These are phyloP conservation scores for Saccharum spontaneum DNA, from an alignment of 176 grass and related monocot species.

Conservation along the genomic window DNA sequence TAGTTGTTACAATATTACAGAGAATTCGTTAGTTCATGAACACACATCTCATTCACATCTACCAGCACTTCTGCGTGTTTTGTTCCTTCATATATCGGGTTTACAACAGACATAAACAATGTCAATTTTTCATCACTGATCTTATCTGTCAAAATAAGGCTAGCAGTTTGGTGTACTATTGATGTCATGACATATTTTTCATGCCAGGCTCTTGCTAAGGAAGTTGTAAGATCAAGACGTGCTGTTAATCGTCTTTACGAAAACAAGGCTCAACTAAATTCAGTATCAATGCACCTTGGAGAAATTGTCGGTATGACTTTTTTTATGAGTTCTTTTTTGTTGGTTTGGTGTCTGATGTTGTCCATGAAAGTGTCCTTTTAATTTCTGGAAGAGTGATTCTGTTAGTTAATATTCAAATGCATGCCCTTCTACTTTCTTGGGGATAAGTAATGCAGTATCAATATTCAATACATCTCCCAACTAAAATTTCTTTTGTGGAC, in stretches of 20 bases:
- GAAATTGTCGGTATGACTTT: conserved; percentile 71
- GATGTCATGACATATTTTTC: background rate
- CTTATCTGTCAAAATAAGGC: background rate
- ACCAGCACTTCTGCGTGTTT: background rate
- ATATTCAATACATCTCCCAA: background rate
- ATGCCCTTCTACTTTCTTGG: background rate
- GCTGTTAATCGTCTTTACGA: conserved; percentile 95
- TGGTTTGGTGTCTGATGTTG: background rate
- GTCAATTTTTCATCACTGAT: background rate
- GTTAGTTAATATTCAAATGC: background rate
- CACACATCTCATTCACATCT: background rate
- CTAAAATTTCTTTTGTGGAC: conserved; percentile 5
- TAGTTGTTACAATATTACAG: background rate
- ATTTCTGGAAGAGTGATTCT: conserved; percentile 7
- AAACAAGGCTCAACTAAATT: conserved; percentile 96
- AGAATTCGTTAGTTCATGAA: background rate
- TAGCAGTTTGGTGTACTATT: background rate
- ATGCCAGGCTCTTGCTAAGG: conserved; percentile 82
- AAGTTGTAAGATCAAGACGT: conserved; percentile 78
- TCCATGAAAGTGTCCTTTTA: background rate
- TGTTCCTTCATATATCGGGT: background rate
- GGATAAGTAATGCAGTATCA: background rate
- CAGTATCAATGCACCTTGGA: conserved; percentile 95
- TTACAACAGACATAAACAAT: background rate
- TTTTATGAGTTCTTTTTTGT: background rate